Evolutionary conservation across 1,139 yeast genomes (phyloP), one percentile per base, ranked within the genome.

Genomic region (Yamadazyma triangularis): DNA sequence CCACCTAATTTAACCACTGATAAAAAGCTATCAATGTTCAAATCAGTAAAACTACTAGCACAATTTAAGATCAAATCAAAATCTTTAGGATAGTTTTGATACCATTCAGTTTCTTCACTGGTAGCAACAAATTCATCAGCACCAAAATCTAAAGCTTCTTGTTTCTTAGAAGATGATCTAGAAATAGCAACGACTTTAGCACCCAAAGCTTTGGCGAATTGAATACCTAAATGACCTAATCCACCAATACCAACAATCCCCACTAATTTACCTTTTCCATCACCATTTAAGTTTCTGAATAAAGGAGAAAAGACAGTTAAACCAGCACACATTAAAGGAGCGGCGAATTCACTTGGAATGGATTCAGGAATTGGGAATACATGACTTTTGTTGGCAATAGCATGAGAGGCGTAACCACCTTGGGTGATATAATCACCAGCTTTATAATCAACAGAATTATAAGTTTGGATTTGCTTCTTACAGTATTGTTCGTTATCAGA

Each of bases 281-380:
- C 36, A 40, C 56, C 52, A 40, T 11, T 7, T 10, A 28, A 24
- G 5, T 25, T 58, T 46, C 67, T 51, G 30, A 57, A 56, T 38
- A 78, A 50, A 23, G 85, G 84, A 4, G 77, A 63, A 55, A 60
- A 77, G 2, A 70, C 75, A 18, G 85, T 78, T 45, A 76, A 59
- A 36, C 85, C 85, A 24, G 79, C 84, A 58, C 85, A 78, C 61
- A 78, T 56, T 50, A 78, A 60, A 16, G 84, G 82, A n/a, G 81
- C 81, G 21, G 77, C 83, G 31, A 56, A 53, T 32, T 56, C 61
- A 16, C 69, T 53, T 15, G 58, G 53, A 39, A 77, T 48, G 18
- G 36, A 51, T 11, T 75, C 79, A 15, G 85, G 84, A 34, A 78
- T 69, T 16, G 67, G 64, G 51, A 77, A 69, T 7, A 63, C 75